Conservation (phyloP, 768 basidiomycete genomes). For the Hericium erinaceus region DNA sequence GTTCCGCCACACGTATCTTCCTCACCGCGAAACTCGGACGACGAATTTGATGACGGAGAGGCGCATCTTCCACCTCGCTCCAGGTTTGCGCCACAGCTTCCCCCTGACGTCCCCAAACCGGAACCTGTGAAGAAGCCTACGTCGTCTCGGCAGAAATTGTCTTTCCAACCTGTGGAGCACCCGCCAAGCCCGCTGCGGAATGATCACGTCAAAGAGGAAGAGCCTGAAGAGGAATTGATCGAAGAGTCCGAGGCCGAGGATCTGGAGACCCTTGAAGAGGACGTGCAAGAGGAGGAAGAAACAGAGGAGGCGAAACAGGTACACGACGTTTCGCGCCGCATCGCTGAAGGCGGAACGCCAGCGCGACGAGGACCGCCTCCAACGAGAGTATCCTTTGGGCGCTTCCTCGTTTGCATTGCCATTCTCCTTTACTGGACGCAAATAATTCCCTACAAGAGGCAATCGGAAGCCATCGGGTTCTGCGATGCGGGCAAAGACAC, state of each 20-base stretch:
- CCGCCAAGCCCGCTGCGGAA: conserved; percentile 8
- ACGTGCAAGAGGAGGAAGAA: conserved; percentile 13
- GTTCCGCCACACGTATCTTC: conserved; percentile 46
- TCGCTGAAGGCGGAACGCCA: conserved; percentile 27
- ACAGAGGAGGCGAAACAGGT: conserved; percentile 9
- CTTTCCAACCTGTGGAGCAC: conserved; percentile 23
- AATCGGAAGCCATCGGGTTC: conserved; percentile 67
- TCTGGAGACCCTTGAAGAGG: neutral
- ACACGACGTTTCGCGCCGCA: conserved; percentile 27
- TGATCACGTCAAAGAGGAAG: conserved; percentile 13
- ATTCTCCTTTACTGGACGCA: conserved; percentile 23
- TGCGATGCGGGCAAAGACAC: conserved; percentile 59
- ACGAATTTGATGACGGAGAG: conserved; percentile 9
- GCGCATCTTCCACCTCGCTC: conserved; percentile 38
- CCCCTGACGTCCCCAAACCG: conserved; percentile 19
- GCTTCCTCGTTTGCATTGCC: conserved; percentile 29
- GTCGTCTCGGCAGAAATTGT: conserved; percentile 14
- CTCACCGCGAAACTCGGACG: conserved; percentile 6
- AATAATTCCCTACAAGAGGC: conserved; percentile 43
- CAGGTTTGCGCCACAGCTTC: conserved; percentile 47
- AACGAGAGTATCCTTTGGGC: conserved; percentile 25
- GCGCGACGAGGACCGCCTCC: neutral
- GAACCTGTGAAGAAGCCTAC: neutral
- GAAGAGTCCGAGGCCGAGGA: conserved; percentile 1
- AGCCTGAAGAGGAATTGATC: conserved; percentile 8